These are phyloP conservation scores for Fraxinus floribunda DNA, from an alignment of 305 asterid species.

Conservation along the genomic window DNA sequence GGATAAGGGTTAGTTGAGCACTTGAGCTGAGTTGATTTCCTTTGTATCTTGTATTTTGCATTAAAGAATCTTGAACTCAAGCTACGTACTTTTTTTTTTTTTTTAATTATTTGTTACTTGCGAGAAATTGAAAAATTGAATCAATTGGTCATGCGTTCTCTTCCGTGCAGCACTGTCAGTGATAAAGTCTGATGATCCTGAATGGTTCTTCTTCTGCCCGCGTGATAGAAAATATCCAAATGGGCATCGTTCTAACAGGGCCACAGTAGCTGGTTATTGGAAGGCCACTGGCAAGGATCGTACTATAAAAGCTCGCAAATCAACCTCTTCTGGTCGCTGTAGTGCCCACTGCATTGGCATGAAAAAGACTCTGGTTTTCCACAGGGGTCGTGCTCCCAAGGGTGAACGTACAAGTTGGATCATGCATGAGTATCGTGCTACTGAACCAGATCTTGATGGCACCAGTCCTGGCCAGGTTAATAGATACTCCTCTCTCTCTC, in stretches of 20 bases:
- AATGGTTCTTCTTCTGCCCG: slow-evolving; percentile 82
- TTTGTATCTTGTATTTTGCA: not conserved
- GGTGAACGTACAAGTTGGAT: slow-evolving; percentile 74
- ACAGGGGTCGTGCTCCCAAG: slow-evolving; percentile 77
- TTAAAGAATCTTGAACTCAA: slow-evolving; percentile 3
- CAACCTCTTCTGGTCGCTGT: slow-evolving; percentile 38
- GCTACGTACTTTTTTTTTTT: not conserved
- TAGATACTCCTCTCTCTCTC: not conserved
- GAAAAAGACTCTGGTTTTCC: slow-evolving; percentile 75
- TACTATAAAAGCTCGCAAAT: slow-evolving; percentile 53
- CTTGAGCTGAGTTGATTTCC: not conserved
- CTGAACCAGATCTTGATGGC: slow-evolving; percentile 76
- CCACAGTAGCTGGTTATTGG: slow-evolving; percentile 85
- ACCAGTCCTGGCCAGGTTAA: slow-evolving; percentile 66
- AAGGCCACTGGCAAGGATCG: slow-evolving; percentile 88
- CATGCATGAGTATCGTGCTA: slow-evolving; percentile 79
- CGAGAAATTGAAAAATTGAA: slow-evolving; percentile 6
- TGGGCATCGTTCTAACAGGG: slow-evolving; percentile 73
- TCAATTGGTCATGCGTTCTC: slow-evolving; percentile 8
- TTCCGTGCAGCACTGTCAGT: slow-evolving; percentile 57
- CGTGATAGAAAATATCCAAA: slow-evolving; percentile 73
- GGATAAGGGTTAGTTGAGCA: not conserved
- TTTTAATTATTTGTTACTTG: not conserved
- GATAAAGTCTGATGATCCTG: slow-evolving; percentile 67
- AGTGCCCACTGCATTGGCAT: slow-evolving; percentile 50